A percentile compares a stretch with the other conserved stretches of the same genome.
phyloP scores from a whole-genome alignment of 257 asterid species.

The Mentha longifolia region DNA sequence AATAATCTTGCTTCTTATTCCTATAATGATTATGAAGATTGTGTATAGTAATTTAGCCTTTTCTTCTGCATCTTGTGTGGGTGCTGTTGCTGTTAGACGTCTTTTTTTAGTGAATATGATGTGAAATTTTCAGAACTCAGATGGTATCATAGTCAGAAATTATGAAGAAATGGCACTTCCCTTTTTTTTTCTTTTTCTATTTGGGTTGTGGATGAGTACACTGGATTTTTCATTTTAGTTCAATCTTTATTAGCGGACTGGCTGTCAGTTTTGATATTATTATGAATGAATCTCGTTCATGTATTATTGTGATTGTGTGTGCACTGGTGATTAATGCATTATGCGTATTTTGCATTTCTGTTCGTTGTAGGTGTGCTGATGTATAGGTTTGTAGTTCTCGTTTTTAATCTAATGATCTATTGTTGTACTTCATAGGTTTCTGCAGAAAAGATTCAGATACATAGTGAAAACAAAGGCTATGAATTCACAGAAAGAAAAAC shows the following conservation, averaged over 20 bases:
- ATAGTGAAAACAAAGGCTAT: conserved; percentile 42
- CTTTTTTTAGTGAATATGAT: conserved; percentile 16
- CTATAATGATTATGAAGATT: not conserved
- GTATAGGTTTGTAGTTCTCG: not conserved
- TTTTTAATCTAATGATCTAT: conserved; percentile 13
- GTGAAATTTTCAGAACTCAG: not conserved
- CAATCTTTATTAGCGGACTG: not conserved
- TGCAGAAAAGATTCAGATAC: conserved; percentile 55
- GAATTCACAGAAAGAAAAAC: conserved; percentile 34
- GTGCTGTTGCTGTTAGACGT: not conserved
- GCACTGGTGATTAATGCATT: not conserved
- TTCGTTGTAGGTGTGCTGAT: not conserved
- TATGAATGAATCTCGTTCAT: not conserved
- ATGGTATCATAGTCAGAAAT: too few relatives aligned
- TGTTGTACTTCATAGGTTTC: conserved; percentile 46
- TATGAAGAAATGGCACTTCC: not conserved
- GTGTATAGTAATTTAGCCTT: not conserved
- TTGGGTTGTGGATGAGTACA: not conserved
- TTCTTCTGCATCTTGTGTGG: not conserved
- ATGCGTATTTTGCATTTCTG: not conserved
- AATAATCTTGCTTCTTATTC: conserved; percentile 1
- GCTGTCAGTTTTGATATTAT: not conserved
- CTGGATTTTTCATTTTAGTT: not conserved
- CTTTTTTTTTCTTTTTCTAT: not conserved
- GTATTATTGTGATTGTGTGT: not conserved